A percentile compares a stretch with the other conserved stretches of the same genome.
phyloP scores from a whole-genome alignment of 139 green algal species.

The Ettlia oleoabundans region DNA sequence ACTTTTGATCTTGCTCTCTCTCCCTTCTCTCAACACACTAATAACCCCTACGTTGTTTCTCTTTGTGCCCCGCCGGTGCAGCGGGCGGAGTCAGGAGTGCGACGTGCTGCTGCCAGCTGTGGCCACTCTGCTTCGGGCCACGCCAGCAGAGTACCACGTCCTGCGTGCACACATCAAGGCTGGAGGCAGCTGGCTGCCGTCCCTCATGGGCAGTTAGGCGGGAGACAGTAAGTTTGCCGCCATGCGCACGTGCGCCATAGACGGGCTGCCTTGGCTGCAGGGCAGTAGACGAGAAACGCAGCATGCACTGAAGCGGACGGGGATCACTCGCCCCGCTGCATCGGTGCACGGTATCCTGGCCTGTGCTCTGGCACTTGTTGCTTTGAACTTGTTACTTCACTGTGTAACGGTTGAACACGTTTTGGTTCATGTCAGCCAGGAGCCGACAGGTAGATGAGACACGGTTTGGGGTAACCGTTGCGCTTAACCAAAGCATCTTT shows the following conservation, averaged over 20 bases:
- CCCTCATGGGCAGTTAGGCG: slow-evolving; percentile 6
- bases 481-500: no score
- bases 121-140: slow-evolving; percentile 34
- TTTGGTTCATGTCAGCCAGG: no score
- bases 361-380: no score
- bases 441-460: no score
- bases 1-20: no score
- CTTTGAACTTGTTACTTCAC: no score
- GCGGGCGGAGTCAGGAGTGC: slow-evolving; percentile 39
- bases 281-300: no score
- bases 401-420: no score
- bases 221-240: not conserved
- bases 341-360: no score
- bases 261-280: not conserved
- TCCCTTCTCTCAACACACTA: not conserved
- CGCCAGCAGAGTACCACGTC: slow-evolving; percentile 29
- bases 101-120: slow-evolving; percentile 49
- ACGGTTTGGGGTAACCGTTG: no score
- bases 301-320: no score
- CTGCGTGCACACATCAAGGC: slow-evolving; percentile 9
- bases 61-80: not conserved
- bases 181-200: slow-evolving; percentile 25
- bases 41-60: not conserved
- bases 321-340: no score
- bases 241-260: not conserved